Evolutionary conservation across 371 early-diverging fungal species (phyloP).

Genomic region (Mortierella sp.): DNA sequence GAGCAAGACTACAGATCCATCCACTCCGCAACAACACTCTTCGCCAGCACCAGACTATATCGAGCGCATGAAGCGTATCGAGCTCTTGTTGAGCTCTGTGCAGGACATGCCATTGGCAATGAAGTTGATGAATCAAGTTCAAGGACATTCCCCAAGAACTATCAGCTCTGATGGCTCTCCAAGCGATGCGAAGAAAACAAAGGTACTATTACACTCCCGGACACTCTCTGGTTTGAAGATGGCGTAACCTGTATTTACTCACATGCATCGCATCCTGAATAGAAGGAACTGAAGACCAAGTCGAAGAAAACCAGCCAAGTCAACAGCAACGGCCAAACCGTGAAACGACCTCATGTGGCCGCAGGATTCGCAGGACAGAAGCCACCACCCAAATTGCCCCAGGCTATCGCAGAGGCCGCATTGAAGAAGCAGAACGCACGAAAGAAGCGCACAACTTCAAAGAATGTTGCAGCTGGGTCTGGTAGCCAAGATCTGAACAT

Average conservation of each 20-base stretch:
- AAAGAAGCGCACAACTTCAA: slow-evolving; percentile 37
- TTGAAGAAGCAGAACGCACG: slow-evolving; percentile 34
- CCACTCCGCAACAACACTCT: not conserved
- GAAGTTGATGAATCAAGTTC: slow-evolving; percentile 21
- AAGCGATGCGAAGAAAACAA: slow-evolving; percentile 10
- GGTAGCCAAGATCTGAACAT: not conserved
- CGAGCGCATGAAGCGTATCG: slow-evolving; percentile 47
- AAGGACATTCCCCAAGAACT: slow-evolving; percentile 1
- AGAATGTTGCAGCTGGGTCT: not conserved
- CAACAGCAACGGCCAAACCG: slow-evolving; percentile 21
- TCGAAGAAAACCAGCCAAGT: slow-evolving; percentile 7
- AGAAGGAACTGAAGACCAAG: slow-evolving; percentile 28
- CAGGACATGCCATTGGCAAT: slow-evolving; percentile 24
- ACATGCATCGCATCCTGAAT: too few relatives aligned
- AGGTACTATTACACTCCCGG: too few relatives aligned
- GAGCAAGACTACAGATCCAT: not conserved
- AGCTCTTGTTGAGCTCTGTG: slow-evolving; percentile 26
- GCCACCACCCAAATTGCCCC: slow-evolving; percentile 53
- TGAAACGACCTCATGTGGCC: slow-evolving; percentile 51
- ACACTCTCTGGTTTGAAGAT: too few relatives aligned
- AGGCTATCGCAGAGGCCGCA: slow-evolving; percentile 47
- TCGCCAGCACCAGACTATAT: slow-evolving; percentile 17
- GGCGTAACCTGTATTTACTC: too few relatives aligned
- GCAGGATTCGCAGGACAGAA: slow-evolving; percentile 52
- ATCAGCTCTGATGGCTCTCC: not conserved